Conservation (phyloP, 148 eudicot species). For the Chenopodium formosanum region DNA sequence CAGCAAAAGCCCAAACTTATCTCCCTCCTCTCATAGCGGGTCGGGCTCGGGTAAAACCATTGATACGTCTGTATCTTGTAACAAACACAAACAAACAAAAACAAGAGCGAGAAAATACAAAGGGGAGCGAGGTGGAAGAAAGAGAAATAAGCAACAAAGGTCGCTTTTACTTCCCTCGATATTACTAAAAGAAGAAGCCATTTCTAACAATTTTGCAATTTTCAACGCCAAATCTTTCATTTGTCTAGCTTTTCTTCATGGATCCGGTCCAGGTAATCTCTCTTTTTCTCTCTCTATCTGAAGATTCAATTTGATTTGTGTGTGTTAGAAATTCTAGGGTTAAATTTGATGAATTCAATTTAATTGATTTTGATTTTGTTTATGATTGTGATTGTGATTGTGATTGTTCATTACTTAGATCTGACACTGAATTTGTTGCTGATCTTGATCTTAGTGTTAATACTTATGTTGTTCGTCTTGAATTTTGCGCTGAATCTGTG, state of each 20-base stretch:
- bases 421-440: neutral
- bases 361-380: neutral
- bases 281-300: neutral
- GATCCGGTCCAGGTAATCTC: slow-evolving; percentile 38
- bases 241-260: slow-evolving; percentile 21
- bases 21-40: neutral
- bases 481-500: neutral
- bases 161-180: neutral
- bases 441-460: neutral
- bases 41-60: slow-evolving; percentile 18
- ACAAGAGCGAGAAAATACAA: neutral
- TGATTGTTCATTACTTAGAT: neutral
- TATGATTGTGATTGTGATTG: neutral
- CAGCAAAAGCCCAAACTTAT: too few species aligned
- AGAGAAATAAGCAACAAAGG: neutral
- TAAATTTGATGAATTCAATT: neutral
- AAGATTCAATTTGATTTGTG: neutral
- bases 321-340: neutral
- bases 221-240: neutral
- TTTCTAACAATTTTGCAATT: neutral
- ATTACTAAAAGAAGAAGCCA: neutral
- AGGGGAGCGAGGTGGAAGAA: neutral
- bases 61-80: neutral
- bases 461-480: neutral
- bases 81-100: neutral